Evolutionary conservation across 2,329 filamentous ascomycete species (phyloP).

Genomic region (Trichoderma gracile): DNA sequence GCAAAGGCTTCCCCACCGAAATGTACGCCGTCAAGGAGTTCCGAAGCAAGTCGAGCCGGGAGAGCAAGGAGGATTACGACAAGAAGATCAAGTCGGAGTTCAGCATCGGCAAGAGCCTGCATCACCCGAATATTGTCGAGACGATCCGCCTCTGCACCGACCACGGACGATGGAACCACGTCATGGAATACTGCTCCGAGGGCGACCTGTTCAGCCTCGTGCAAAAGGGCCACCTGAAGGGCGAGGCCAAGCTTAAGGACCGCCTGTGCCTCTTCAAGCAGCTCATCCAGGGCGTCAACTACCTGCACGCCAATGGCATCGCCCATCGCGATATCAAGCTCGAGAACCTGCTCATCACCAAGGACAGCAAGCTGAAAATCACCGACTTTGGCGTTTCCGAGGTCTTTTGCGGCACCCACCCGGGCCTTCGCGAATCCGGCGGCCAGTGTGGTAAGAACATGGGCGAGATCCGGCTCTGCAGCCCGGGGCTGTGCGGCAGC

Average conservation of each 20-base stretch:
- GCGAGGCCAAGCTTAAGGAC: conserved; percentile 65
- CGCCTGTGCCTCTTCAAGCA: conserved; percentile 88
- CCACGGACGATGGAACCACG: conserved; percentile 78
- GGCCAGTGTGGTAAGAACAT: conserved; percentile 75
- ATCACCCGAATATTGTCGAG: conserved; percentile 85
- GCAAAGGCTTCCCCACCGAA: conserved; percentile 64
- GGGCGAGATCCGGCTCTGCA: conserved; percentile 68
- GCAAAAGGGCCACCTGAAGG: conserved; percentile 66
- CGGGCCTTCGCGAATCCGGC: conserved; percentile 70
- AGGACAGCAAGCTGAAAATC: conserved; percentile 81
- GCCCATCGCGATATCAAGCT: conserved; percentile 90
- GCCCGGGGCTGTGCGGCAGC: conserved; percentile 80
- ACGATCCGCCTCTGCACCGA: conserved; percentile 75
- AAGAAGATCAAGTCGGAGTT: conserved; percentile 92
- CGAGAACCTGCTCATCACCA: conserved; percentile 79
- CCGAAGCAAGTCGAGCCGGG: conserved; percentile 67
- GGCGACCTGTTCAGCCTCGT: conserved; percentile 79
- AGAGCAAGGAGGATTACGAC: conserved; percentile 73
- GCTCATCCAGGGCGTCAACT: conserved; percentile 76
- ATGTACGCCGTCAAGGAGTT: conserved; percentile 88
- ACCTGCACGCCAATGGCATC: conserved; percentile 80
- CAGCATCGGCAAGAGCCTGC: conserved; percentile 79
- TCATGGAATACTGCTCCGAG: conserved; percentile 88
- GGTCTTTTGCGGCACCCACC: conserved; percentile 80
- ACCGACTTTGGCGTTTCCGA: conserved; percentile 90